Evolutionary conservation across 2,329 filamentous ascomycete genomes (phyloP), one percentile per base, ranked within the genome.

Genomic region (Ramularia collo-cygni): DNA sequence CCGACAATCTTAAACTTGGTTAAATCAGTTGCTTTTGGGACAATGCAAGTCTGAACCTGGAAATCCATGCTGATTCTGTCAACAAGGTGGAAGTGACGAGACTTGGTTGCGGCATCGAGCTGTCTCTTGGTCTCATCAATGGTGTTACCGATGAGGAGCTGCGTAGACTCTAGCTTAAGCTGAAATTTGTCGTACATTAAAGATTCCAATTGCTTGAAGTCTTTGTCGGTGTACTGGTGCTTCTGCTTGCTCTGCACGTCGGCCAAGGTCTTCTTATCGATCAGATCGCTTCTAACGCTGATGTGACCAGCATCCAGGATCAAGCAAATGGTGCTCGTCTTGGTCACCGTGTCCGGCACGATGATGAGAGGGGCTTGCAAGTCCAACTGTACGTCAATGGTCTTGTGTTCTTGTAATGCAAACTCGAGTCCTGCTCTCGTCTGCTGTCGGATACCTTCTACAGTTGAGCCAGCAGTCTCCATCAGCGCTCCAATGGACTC

Each of bases 11-110:
- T 83, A 52, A 95, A 81, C 56, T 92, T 92, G 10, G 92, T 93
- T 35, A 99, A 69, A 48, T 95, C 93, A 0, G 90, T 84, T 1
- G 87, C 87, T 59, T 95, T 95, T 0, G 92, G 92, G n/a, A 98
- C 70, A 52, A 99, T 99, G 6, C 89, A 98, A 14, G 85, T 83
- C 60, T 95, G 89, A n/a, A 99, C 79, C 8, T 88, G 80, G 60
- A 99, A 96, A 61, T 96, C 86, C 53, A 99, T 85, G 52, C 95
- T 98, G 68, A 98, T 98, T 50, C 86, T 81, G 61, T 99, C 90
- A 26, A 99, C 86, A 39, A 99, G 80, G 59, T 96, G 90, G 50
- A 93, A 74, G 47, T 81, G 81, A 41, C 81, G 82, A 5, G 83
- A 76, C 17, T 82, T 77, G 47, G 77, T 76, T 18, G 79, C 72